These are phyloP conservation scores for Tulasnella sp. DNA, from an alignment of 768 basidiomycete genomes.

Conservation along the genomic window DNA sequence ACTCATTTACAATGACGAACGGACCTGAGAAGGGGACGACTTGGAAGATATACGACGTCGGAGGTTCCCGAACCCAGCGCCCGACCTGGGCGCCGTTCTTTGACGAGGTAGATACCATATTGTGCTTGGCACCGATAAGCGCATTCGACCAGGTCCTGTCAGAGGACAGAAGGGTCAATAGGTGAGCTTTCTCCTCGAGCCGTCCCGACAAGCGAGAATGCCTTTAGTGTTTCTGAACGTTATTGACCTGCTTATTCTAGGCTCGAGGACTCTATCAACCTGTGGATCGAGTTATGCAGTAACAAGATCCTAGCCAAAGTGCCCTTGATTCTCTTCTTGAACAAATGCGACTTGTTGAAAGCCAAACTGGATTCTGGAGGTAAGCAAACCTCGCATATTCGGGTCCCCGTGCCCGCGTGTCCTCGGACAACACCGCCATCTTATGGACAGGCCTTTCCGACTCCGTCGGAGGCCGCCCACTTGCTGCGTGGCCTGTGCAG, in stretches of 20 bases:
- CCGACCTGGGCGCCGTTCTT: conserved; percentile 73
- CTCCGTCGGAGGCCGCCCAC: background rate
- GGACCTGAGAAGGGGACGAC: conserved; percentile 40
- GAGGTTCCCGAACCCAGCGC: conserved; percentile 70
- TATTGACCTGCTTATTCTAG: background rate
- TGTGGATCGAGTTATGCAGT: conserved; percentile 63
- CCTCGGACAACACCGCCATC: background rate
- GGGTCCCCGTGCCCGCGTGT: background rate
- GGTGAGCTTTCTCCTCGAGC: conserved; percentile 21
- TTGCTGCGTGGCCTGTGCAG: background rate
- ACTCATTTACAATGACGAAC: conserved; percentile 3
- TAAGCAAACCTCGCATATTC: background rate
- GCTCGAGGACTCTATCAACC: conserved; percentile 69
- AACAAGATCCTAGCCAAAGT: conserved; percentile 59
- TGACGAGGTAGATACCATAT: conserved; percentile 63
- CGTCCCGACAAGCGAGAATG: background rate
- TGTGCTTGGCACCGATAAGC: conserved; percentile 44
- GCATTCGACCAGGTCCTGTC: conserved; percentile 66
- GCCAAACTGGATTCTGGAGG: conserved; percentile 55
- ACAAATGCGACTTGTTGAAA: conserved; percentile 59
- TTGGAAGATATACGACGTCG: conserved; percentile 71
- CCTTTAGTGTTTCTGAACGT: background rate
- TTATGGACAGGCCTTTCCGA: background rate
- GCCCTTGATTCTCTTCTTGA: conserved; percentile 57
- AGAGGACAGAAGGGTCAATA: conserved; percentile 60